Evolutionary conservation across 495 filamentous ascomycete genomes (phyloP).

Genomic region (Penicillium salamii): DNA sequence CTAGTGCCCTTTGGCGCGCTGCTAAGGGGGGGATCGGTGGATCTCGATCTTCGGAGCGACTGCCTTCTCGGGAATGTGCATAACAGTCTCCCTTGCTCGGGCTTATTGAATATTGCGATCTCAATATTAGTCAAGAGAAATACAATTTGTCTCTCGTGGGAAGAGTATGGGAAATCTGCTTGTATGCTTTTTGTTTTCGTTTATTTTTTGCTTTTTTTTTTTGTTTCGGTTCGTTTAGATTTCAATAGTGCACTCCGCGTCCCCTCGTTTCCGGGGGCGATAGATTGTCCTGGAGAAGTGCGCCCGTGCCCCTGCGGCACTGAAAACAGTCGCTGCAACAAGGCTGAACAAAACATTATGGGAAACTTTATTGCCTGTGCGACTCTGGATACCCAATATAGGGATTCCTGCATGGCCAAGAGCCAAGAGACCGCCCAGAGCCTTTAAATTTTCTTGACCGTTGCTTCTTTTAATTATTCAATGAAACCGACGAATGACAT

Average conservation of each 20-base stretch:
- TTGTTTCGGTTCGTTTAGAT: neutral
- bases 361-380: no score
- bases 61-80: constrained; percentile 4
- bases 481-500: neutral
- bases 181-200: no score
- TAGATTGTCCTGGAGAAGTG: no score
- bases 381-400: neutral
- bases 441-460: neutral
- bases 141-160: no score
- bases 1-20: neutral
- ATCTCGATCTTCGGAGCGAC: neutral
- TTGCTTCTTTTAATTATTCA: neutral
- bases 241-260: neutral
- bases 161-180: no score
- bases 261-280: neutral
- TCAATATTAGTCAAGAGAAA: neutral
- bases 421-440: neutral
- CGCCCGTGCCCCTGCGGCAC: neutral
- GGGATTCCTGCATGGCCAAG: neutral
- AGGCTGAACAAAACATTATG: no score
- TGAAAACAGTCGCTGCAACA: neutral
- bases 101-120: neutral
- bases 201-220: no score
- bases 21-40: neutral
- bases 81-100: neutral